Conservation (phyloP, 129 eudicot genomes). For the Flaveria linearis region DNA sequence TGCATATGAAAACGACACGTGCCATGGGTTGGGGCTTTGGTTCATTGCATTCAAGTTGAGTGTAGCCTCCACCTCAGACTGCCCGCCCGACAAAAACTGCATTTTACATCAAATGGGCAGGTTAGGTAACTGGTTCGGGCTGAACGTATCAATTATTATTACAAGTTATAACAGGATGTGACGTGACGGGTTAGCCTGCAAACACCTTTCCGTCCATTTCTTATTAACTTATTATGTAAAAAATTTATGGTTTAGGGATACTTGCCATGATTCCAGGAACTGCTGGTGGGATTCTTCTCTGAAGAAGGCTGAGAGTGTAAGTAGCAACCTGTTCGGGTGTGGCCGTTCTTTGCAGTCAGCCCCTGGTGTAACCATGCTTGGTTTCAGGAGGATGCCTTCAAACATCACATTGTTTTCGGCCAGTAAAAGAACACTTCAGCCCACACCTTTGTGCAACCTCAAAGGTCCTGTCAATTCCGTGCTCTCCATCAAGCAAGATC, state of each 20-base stretch:
- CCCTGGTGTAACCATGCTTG: constrained; percentile 91
- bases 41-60: constrained; percentile 86
- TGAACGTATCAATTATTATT: not conserved
- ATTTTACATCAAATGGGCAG: not conserved
- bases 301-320: constrained; percentile 71
- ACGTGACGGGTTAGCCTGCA: not conserved
- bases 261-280: constrained; percentile 90
- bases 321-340: constrained; percentile 67
- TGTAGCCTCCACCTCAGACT: constrained; percentile 85
- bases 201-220: not conserved
- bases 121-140: constrained; percentile 1
- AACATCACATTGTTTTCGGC: constrained; percentile 66
- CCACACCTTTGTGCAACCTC: constrained; percentile 76
- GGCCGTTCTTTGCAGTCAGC: constrained; percentile 72
- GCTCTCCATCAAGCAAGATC: constrained; percentile 69
- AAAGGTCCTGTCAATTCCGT: constrained; percentile 66
- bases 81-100: constrained; percentile 93
- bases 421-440: constrained; percentile 76
- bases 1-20: constrained; percentile 85
- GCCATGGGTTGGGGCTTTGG: constrained; percentile 94
- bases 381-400: constrained; percentile 79
- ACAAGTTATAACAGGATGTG: not conserved
- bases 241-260: constrained; percentile 5
- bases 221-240: not conserved
- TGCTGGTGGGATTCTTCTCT: constrained; percentile 72